These are phyloP conservation scores for Trichosporon sp. DNA, from an alignment of 1,284 basidiomycete genomes.

Conservation along the genomic window DNA sequence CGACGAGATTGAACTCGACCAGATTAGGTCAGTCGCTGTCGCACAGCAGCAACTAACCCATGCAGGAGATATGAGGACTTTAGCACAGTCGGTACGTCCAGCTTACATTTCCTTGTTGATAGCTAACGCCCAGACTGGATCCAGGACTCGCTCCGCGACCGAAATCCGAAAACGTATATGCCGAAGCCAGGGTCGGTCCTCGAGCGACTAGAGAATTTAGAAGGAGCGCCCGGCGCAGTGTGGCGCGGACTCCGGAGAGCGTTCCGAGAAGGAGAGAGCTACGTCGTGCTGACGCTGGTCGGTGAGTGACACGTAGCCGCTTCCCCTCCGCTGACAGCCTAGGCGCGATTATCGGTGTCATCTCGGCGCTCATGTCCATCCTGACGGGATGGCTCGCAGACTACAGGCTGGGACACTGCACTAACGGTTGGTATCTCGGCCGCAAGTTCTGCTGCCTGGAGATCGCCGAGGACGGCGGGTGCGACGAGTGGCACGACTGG, in stretches of 20 bases:
- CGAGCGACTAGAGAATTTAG: slow-evolving; percentile 35
- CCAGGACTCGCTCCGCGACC: slow-evolving; percentile 83
- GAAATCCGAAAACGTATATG: slow-evolving; percentile 52
- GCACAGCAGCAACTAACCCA: background rate
- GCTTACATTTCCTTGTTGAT: background rate
- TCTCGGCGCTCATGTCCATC: slow-evolving; percentile 91
- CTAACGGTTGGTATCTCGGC: slow-evolving; percentile 97
- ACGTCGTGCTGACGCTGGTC: slow-evolving; percentile 75
- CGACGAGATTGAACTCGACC: slow-evolving; percentile 48
- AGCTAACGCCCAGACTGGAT: slow-evolving; percentile 68
- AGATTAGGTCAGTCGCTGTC: slow-evolving; percentile 31
- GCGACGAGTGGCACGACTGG: slow-evolving; percentile 92
- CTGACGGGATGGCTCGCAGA: slow-evolving; percentile 97
- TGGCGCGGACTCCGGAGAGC: slow-evolving; percentile 61
- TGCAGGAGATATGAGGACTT: slow-evolving; percentile 62
- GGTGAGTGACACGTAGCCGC: slow-evolving; percentile 57
- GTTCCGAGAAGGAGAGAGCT: slow-evolving; percentile 57
- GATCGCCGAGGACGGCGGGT: slow-evolving; percentile 66
- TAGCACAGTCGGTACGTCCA: slow-evolving; percentile 63
- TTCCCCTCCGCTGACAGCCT: slow-evolving; percentile 5
- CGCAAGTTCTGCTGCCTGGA: slow-evolving; percentile 95
- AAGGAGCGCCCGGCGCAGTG: slow-evolving; percentile 53
- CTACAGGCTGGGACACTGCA: slow-evolving; percentile 94
- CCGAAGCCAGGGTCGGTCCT: slow-evolving; percentile 24
- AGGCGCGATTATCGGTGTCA: slow-evolving; percentile 89